Percentiles rank a stretch among this genome's conserved stretches.
phyloP scores from a whole-genome alignment of 768 basidiomycete genomes.

The Rhodotorula kratochvilovae region DNA sequence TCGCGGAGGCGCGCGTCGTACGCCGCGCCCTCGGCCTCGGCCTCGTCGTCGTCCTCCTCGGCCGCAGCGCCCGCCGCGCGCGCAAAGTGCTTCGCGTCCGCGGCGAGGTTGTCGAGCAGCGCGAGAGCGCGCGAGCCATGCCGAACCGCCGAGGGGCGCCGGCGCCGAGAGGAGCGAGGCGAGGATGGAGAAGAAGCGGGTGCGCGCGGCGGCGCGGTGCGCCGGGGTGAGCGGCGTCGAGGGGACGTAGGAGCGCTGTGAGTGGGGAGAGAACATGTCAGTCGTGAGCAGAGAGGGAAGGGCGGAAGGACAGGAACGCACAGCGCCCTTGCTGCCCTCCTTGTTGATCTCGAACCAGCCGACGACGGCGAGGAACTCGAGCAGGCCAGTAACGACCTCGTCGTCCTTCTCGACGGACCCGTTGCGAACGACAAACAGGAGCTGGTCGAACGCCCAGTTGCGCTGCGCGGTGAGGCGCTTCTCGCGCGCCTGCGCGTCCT shows the following conservation, averaged over 20 bases:
- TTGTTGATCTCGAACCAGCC: constrained; percentile 75
- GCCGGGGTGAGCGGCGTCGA: constrained; percentile 69
- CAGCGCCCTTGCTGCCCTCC: constrained; percentile 61
- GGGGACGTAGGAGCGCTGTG: constrained; percentile 61
- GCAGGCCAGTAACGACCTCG: constrained; percentile 64
- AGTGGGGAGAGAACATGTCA: neutral
- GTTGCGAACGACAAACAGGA: constrained; percentile 68
- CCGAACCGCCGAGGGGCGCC: constrained; percentile 2
- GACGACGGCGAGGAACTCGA: constrained; percentile 77
- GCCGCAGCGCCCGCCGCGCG: constrained; percentile 14
- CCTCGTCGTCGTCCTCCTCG: constrained; percentile 18
- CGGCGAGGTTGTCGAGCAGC: constrained; percentile 35
- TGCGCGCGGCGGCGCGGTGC: constrained; percentile 63
- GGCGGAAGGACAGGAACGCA: neutral
- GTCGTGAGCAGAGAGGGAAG: no score
- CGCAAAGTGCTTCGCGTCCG: constrained; percentile 38
- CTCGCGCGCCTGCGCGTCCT: constrained; percentile 35
- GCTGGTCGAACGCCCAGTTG: constrained; percentile 81
- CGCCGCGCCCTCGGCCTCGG: constrained; percentile 49
- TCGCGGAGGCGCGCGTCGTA: constrained; percentile 51
- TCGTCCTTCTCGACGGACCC: constrained; percentile 60
- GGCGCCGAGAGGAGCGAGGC: constrained; percentile 60
- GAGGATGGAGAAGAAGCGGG: constrained; percentile 66
- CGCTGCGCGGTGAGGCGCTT: constrained; percentile 52
- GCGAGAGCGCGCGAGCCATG: constrained; percentile 31